Conservation (phyloP, 1,284 basidiomycete genomes). For the Ganoderma leucocontextum region DNA sequence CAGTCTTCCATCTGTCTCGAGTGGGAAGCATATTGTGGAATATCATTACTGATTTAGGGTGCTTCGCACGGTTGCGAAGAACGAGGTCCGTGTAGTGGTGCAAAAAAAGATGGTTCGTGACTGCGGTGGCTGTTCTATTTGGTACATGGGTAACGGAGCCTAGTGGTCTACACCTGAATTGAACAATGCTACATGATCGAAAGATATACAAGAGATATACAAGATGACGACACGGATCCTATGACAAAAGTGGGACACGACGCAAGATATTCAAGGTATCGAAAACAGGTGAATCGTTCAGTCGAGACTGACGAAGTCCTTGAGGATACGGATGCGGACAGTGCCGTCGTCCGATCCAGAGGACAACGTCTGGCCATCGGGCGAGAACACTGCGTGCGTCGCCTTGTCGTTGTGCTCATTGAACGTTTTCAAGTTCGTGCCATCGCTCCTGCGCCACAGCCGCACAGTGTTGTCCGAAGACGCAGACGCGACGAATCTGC, state of each 20-base stretch:
- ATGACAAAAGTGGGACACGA: not conserved
- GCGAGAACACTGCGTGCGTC: constrained; percentile 30
- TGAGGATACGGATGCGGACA: constrained; percentile 22
- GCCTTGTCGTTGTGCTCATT: constrained; percentile 30
- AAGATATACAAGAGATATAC: not conserved
- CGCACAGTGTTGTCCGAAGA: constrained; percentile 37
- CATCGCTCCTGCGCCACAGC: constrained; percentile 34
- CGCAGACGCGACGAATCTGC: constrained; percentile 33
- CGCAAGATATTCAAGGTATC: not conserved
- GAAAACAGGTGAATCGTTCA: not conserved
- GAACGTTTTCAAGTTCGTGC: constrained; percentile 18
- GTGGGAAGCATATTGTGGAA: not conserved
- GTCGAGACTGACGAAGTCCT: constrained; percentile 5
- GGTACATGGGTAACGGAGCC: not conserved
- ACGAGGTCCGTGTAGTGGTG: not conserved
- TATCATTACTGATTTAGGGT: not conserved
- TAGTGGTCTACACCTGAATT: not conserved
- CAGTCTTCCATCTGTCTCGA: not conserved
- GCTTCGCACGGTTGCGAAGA: not conserved
- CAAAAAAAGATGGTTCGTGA: not conserved
- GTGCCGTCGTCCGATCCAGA: constrained; percentile 31
- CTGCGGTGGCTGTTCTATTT: not conserved
- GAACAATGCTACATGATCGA: not conserved
- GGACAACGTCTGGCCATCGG: constrained; percentile 25
- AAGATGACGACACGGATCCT: not conserved